These are phyloP conservation scores for Paraconiothyrium brasiliense DNA, from an alignment of 2,329 filamentous ascomycete genomes.

Conservation along the genomic window DNA sequence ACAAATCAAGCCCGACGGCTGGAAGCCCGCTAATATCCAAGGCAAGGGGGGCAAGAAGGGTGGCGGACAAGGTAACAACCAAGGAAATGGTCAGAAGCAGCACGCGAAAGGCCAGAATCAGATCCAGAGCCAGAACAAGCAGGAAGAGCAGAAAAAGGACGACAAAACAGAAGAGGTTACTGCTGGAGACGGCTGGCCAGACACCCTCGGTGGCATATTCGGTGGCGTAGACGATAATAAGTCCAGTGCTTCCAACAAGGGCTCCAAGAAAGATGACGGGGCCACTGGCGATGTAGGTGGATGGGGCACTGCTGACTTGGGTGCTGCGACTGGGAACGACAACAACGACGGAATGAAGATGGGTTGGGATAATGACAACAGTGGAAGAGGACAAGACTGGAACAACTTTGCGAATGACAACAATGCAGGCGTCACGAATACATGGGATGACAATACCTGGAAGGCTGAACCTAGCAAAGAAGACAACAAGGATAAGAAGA, in stretches of 20 bases:
- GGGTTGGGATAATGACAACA: background rate
- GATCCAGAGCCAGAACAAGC: conserved; percentile 8
- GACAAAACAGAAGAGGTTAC: conserved; percentile 4
- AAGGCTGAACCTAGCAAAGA: background rate
- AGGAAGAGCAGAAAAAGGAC: background rate
- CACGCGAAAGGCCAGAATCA: background rate
- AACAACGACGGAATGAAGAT: background rate
- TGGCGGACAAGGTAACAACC: conserved; percentile 14
- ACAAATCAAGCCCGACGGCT: conserved; percentile 45
- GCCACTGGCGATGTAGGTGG: conserved; percentile 6
- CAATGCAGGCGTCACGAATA: background rate
- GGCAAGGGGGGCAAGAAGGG: conserved; percentile 30
- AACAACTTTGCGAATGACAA: conserved; percentile 6
- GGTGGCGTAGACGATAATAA: background rate
- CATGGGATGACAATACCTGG: background rate
- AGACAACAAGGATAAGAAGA: background rate
- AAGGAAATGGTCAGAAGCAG: background rate
- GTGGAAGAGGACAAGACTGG: background rate
- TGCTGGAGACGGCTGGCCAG: background rate
- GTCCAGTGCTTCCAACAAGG: background rate
- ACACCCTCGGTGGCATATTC: conserved; percentile 2
- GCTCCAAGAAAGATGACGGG: conserved; percentile 4
- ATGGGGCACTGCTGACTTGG: background rate
- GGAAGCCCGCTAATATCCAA: background rate
- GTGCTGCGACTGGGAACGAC: background rate